Evolutionary conservation across 2,329 filamentous ascomycete genomes (phyloP).

Genomic region (Blastomyces silverae): DNA sequence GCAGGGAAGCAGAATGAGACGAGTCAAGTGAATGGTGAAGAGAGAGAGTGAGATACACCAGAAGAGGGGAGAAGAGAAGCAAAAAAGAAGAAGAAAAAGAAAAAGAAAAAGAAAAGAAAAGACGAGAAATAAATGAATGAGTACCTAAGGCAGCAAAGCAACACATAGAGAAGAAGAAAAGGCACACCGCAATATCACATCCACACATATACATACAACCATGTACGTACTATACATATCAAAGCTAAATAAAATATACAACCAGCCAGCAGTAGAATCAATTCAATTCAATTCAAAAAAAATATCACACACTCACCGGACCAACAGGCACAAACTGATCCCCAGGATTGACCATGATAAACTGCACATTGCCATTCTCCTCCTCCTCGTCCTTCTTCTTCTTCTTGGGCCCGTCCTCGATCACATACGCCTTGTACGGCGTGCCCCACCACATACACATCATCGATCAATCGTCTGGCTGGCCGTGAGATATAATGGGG

Average conservation of each 20-base stretch:
- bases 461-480: not conserved
- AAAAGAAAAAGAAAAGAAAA: not conserved
- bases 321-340: not conserved
- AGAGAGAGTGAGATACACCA: not conserved
- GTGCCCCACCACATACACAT: slow-evolving; percentile 20
- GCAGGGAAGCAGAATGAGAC: not conserved
- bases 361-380: slow-evolving; percentile 7
- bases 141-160: not conserved
- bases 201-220: not conserved
- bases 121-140: not conserved
- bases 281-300: not conserved
- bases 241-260: not conserved
- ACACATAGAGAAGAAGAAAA: not conserved
- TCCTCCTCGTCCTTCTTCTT: slow-evolving; percentile 13
- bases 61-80: not conserved
- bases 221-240: too few relatives aligned
- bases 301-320: not conserved
- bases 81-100: not conserved
- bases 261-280: too few relatives aligned
- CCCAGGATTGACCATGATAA: not conserved
- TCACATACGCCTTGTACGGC: slow-evolving; percentile 19
- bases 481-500: not conserved
- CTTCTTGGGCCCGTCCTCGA: slow-evolving; percentile 21
- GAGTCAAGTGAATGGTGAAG: not conserved
- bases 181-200: not conserved